phyloP scores from a whole-genome alignment of 441 rosid species.

The Macaranga tanarius region DNA sequence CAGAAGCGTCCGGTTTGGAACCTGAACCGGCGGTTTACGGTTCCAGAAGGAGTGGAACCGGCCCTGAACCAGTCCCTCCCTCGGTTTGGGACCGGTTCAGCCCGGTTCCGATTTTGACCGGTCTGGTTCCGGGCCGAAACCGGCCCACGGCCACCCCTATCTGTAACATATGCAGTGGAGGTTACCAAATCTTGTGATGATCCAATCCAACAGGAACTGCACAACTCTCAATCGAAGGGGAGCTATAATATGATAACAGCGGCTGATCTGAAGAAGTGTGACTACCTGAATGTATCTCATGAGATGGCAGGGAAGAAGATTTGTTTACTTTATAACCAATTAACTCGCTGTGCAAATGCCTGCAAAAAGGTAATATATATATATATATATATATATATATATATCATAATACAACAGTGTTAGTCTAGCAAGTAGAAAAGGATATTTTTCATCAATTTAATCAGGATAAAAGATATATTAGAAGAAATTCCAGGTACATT shows the following conservation, averaged over 20 bases:
- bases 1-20: no score
- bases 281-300: slow-evolving; percentile 6
- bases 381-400: not conserved
- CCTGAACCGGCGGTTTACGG: no score
- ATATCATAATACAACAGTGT: not conserved
- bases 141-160: no score
- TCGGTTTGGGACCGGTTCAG: no score
- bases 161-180: no score
- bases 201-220: not conserved
- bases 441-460: not conserved
- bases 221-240: not conserved
- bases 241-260: not conserved
- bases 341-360: slow-evolving; percentile 63
- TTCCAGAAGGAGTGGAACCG: no score
- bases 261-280: not conserved
- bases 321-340: slow-evolving; percentile 56
- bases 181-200: no score
- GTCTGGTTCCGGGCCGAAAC: no score
- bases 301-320: not conserved
- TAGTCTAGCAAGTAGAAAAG: not conserved
- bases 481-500: not conserved
- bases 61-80: no score
- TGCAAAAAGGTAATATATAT: slow-evolving; percentile 26
- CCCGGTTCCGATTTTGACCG: no score
- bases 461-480: not conserved